A percentile compares a stretch with the other conserved stretches of the same genome.
phyloP scores from a whole-genome alignment of 805 yeast genomes.

The Monosporozyma aerobia region DNA sequence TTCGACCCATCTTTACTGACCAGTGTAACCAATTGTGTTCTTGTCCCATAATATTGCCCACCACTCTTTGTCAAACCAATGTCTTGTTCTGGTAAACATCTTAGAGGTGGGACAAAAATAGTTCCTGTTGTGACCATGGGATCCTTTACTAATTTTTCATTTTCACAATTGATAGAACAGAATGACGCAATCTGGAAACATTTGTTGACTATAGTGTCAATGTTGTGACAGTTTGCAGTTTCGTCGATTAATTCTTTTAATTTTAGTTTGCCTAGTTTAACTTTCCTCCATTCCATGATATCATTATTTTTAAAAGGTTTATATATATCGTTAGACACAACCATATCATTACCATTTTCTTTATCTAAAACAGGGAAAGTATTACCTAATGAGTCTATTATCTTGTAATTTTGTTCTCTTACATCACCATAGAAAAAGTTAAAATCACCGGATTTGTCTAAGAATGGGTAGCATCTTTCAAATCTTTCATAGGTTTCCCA shows the following conservation, averaged over 20 bases:
- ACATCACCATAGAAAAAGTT: slow-evolving; percentile 33
- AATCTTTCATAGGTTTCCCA: slow-evolving; percentile 24
- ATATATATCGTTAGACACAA: slow-evolving; percentile 28
- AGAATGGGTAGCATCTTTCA: slow-evolving; percentile 10
- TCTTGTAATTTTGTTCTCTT: slow-evolving; percentile 11
- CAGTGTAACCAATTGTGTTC: slow-evolving; percentile 74
- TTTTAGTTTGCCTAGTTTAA: slow-evolving; percentile 41
- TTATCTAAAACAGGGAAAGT: slow-evolving; percentile 25
- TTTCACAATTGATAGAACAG: slow-evolving; percentile 30
- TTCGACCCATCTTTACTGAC: slow-evolving; percentile 40
- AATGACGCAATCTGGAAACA: slow-evolving; percentile 50
- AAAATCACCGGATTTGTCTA: slow-evolving; percentile 24
- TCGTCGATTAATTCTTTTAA: slow-evolving; percentile 29
- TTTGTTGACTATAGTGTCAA: slow-evolving; percentile 33
- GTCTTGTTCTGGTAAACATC: slow-evolving; percentile 25
- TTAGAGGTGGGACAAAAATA: slow-evolving; percentile 66
- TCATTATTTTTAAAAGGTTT: slow-evolving; percentile 4
- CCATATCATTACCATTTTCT: slow-evolving; percentile 11
- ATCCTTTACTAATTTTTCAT: slow-evolving; percentile 19
- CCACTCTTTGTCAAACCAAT: slow-evolving; percentile 25
- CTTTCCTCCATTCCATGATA: slow-evolving; percentile 54
- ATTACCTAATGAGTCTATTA: slow-evolving; percentile 25
- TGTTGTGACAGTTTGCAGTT: slow-evolving; percentile 13
- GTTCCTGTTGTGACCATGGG: slow-evolving; percentile 42
- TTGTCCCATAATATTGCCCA: slow-evolving; percentile 69